Conservation (phyloP, 176 grass and related monocot species). For the Musa itinerans region DNA sequence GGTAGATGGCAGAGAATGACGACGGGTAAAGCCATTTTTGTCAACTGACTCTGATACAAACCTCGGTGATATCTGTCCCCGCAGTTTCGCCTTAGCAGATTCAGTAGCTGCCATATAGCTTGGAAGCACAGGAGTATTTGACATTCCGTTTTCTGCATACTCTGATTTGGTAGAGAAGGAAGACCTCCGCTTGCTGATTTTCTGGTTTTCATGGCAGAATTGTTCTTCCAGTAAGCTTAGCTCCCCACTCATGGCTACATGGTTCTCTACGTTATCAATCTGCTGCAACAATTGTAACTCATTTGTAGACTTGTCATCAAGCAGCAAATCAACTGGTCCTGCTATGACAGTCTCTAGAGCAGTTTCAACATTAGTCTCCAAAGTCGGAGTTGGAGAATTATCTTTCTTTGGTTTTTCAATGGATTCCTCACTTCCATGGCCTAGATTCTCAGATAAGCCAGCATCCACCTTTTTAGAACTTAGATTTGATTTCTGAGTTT, state of each 20-base stretch:
- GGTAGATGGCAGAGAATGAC: slow-evolving; percentile 36
- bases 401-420: slow-evolving; percentile 35
- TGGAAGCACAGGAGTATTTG: slow-evolving; percentile 13
- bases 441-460: slow-evolving; percentile 25
- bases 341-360: slow-evolving; percentile 16
- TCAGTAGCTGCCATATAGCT: slow-evolving; percentile 75
- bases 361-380: slow-evolving; percentile 31
- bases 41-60: slow-evolving; percentile 23
- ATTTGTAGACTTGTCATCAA: background rate
- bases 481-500: slow-evolving; percentile 31
- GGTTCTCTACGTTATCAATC: slow-evolving; percentile 22
- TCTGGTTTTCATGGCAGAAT: slow-evolving; percentile 32
- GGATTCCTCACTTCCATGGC: slow-evolving; percentile 24
- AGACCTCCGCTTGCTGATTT: slow-evolving; percentile 63
- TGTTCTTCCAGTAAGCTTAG: slow-evolving; percentile 42
- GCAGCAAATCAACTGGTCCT: slow-evolving; percentile 25
- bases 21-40: slow-evolving; percentile 16
- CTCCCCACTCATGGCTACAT: slow-evolving; percentile 34
- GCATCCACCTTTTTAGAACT: slow-evolving; percentile 16
- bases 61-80: slow-evolving; percentile 28
- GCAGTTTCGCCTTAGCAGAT: slow-evolving; percentile 38
- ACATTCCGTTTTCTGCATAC: slow-evolving; percentile 22
- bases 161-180: slow-evolving; percentile 65
- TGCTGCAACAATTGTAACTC: too few species aligned
- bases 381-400: slow-evolving; percentile 28